Conservation (phyloP, 441 rosid genomes). For the Croton laevigatus region DNA sequence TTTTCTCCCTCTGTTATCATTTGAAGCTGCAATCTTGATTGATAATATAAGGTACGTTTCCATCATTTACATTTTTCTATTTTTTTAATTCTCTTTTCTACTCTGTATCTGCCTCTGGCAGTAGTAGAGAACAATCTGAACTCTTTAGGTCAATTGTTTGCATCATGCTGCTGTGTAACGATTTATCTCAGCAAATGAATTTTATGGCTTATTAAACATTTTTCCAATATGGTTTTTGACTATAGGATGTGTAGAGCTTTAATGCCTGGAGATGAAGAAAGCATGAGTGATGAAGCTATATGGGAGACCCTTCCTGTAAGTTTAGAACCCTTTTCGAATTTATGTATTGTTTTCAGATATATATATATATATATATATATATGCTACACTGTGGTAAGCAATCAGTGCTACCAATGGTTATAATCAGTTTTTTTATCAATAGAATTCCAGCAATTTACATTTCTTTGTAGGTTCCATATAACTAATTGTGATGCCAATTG, state of each 20-base stretch:
- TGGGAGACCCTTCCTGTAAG: conserved; percentile 99
- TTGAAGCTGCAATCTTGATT: conserved; percentile 66
- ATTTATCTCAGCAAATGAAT: not conserved
- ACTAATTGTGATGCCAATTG: too few species aligned
- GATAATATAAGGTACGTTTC: conserved; percentile 81
- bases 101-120: not conserved
- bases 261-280: conserved; percentile 98
- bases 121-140: not conserved
- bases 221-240: not conserved
- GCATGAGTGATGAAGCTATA: conserved; percentile 85
- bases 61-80: not conserved
- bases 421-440: too few species aligned
- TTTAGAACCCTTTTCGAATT: conserved; percentile 22
- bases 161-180: not conserved
- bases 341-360: not conserved
- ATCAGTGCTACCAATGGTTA: not conserved
- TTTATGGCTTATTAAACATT: not conserved
- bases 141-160: not conserved
- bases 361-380: too few species aligned
- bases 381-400: not conserved
- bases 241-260: conserved; percentile 87
- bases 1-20: conserved; percentile 73
- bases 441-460: too few species aligned
- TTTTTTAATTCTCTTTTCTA: not conserved
- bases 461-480: too few species aligned